Percentiles rank a stretch among this genome's conserved stretches.
Conservation (phyloP, 139 green algal species). For the Yamagishiella unicocca region DNA sequence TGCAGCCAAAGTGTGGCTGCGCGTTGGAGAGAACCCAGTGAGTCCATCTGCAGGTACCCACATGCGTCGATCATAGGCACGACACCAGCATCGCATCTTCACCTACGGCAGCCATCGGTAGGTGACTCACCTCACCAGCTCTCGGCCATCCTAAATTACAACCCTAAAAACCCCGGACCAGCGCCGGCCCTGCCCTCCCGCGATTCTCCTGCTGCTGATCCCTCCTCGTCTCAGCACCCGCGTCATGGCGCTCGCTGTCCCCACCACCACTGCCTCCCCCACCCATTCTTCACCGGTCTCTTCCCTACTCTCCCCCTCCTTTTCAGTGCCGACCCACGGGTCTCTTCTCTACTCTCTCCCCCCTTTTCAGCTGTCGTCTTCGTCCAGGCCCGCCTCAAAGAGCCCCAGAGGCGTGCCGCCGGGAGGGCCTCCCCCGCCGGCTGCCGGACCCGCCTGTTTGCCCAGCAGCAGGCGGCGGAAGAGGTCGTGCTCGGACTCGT, state of each 20-base stretch:
- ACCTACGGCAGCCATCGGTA: background rate
- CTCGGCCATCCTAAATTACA: background rate
- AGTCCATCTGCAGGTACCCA: background rate
- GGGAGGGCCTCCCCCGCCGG: background rate
- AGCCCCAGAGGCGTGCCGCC: conserved; percentile 4
- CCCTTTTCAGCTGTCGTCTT: background rate
- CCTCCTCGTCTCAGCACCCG: too few species aligned
- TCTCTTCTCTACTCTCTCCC: too few species aligned
- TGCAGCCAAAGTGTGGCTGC: background rate
- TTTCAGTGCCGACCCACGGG: too few species aligned
- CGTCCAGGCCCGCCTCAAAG: background rate
- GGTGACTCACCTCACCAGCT: background rate
- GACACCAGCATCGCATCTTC: background rate
- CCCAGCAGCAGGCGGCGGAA: conserved; percentile 50
- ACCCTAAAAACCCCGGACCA: background rate
- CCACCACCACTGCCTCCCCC: background rate
- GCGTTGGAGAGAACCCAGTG: too few species aligned
- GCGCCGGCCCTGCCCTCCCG: background rate
- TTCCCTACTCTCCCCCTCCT: too few species aligned
- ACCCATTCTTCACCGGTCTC: too few species aligned
- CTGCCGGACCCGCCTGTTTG: background rate
- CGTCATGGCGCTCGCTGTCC: background rate
- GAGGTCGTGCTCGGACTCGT: conserved; percentile 47
- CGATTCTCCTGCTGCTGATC: too few species aligned
- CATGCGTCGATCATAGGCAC: background rate